Evolutionary conservation across 345 rosid genomes (phyloP).

Genomic region (Linum usitatissimum): DNA sequence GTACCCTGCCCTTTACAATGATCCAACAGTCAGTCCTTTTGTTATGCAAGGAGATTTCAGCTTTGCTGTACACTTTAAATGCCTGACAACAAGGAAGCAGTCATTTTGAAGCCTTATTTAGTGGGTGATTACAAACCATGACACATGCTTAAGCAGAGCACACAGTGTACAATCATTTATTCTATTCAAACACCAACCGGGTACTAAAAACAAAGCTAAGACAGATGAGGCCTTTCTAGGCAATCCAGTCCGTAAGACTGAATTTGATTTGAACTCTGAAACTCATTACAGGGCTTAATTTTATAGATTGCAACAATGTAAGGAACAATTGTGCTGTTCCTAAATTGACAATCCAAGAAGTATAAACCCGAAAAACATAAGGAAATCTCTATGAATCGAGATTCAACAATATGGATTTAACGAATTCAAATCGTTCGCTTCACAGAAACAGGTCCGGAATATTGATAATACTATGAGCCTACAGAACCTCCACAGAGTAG

Average conservation of each 20-base stretch:
- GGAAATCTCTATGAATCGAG: too few relatives aligned
- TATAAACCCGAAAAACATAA: background rate
- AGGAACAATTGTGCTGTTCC: background rate
- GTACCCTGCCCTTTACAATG: slow-evolving; percentile 67
- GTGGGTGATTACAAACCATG: background rate
- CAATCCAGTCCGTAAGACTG: too few relatives aligned
- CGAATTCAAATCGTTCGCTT: too few relatives aligned
- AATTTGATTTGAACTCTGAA: background rate
- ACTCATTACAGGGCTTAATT: too few relatives aligned
- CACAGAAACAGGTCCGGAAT: too few relatives aligned
- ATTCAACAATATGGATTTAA: too few relatives aligned
- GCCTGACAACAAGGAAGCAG: slow-evolving; percentile 9
- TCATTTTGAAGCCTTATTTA: background rate
- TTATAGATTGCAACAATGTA: too few relatives aligned
- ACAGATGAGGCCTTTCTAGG: too few relatives aligned
- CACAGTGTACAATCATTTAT: background rate
- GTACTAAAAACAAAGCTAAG: too few relatives aligned
- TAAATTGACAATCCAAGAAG: background rate
- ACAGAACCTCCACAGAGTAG: too few relatives aligned
- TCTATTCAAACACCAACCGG: background rate
- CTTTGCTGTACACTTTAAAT: slow-evolving; percentile 18
- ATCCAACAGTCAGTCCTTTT: slow-evolving; percentile 88
- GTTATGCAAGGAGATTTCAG: slow-evolving; percentile 53
- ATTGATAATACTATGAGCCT: background rate
- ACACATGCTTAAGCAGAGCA: background rate